These are phyloP conservation scores for Reutealis trisperma DNA, from an alignment of 345 rosid species.

Conservation along the genomic window DNA sequence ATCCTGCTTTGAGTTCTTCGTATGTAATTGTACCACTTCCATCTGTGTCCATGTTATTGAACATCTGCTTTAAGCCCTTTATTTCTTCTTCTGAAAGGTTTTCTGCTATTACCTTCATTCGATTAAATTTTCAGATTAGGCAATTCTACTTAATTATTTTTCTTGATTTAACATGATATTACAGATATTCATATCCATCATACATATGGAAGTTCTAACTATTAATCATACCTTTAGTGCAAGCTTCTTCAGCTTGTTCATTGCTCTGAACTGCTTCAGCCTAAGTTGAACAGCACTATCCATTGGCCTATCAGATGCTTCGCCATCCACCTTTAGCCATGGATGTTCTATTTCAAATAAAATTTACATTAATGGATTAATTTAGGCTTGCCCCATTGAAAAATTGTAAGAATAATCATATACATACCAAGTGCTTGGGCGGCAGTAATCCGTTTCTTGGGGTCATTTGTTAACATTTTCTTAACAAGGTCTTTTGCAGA, in stretches of 20 bases:
- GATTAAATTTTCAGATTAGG: neutral
- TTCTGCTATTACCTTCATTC: constrained; percentile 32
- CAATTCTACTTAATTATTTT: too few relatives aligned
- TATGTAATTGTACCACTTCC: constrained; percentile 38
- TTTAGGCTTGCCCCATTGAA: neutral
- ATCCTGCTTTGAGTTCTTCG: constrained; percentile 39
- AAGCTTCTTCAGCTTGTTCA: constrained; percentile 39
- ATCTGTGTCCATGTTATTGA: constrained; percentile 38
- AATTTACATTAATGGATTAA: neutral
- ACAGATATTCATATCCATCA: too few relatives aligned
- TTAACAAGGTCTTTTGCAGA: constrained; percentile 31
- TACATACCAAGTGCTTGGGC: constrained; percentile 28
- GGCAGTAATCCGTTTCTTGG: constrained; percentile 32
- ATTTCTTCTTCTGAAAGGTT: constrained; percentile 35
- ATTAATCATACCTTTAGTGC: constrained; percentile 27
- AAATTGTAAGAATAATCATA: neutral
- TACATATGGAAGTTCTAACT: too few relatives aligned
- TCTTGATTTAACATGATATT: too few relatives aligned
- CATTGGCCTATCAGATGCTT: constrained; percentile 24
- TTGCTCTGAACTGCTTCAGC: constrained; percentile 35
- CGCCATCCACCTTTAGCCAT: constrained; percentile 30
- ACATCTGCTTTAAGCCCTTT: constrained; percentile 37
- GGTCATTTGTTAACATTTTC: constrained; percentile 32
- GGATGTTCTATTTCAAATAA: constrained; percentile 31
- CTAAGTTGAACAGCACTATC: constrained; percentile 32